A percentile compares a stretch with the other conserved stretches of the same genome.
These are phyloP conservation scores for Naganishia vishniacii DNA, from an alignment of 768 basidiomycete genomes.

Conservation along the genomic window DNA sequence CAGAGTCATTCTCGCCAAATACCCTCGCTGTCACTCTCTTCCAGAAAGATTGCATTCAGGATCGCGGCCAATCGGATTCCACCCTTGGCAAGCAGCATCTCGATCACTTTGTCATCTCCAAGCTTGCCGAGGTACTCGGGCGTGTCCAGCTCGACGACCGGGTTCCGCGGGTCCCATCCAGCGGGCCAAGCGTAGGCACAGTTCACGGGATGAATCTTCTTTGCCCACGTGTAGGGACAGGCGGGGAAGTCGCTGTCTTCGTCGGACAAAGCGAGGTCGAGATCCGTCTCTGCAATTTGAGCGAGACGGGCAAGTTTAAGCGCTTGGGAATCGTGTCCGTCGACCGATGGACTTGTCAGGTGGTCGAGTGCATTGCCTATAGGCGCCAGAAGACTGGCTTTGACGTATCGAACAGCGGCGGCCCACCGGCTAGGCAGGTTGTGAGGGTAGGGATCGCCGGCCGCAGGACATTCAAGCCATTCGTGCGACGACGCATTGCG, in stretches of 20 bases:
- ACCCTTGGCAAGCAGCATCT: slow-evolving; percentile 73
- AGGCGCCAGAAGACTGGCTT: background rate
- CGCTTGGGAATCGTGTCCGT: slow-evolving; percentile 1
- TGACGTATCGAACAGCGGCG: background rate
- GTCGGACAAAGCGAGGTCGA: background rate
- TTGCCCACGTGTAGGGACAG: slow-evolving; percentile 76
- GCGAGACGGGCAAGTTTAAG: background rate
- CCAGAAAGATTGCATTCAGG: slow-evolving; percentile 66
- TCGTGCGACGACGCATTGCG: slow-evolving; percentile 53
- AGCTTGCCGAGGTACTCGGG: slow-evolving; percentile 71
- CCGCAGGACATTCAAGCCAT: slow-evolving; percentile 66
- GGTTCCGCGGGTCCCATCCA: slow-evolving; percentile 55
- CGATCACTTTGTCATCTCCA: slow-evolving; percentile 63
- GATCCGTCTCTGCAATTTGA: background rate
- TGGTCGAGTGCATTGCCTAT: background rate
- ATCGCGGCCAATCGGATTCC: slow-evolving; percentile 78
- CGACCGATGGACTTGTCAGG: background rate
- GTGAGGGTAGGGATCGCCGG: slow-evolving; percentile 45
- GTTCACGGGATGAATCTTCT: slow-evolving; percentile 67
- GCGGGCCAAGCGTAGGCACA: slow-evolving; percentile 76
- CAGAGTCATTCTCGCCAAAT: too few species aligned
- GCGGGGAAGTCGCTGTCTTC: slow-evolving; percentile 46
- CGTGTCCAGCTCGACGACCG: slow-evolving; percentile 70
- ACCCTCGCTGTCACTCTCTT: slow-evolving; percentile 23
- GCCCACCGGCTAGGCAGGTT: slow-evolving; percentile 7